Conservation (phyloP, 441 rosid genomes). For the California macrophylla region DNA sequence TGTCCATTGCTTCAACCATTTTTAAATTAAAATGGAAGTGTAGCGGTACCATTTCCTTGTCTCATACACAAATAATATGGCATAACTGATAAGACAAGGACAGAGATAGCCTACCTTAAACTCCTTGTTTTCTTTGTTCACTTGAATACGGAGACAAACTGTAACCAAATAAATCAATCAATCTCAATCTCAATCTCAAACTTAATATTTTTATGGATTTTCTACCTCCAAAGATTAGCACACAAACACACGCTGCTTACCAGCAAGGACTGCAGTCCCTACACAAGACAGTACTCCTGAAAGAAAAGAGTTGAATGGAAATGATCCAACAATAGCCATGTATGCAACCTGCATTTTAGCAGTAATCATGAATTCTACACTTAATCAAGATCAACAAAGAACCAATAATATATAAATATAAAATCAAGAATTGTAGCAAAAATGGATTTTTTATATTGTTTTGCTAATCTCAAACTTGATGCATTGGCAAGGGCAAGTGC, state of each 20-base stretch:
- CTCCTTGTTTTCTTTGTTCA: slow-evolving; percentile 95
- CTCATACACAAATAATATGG: not conserved
- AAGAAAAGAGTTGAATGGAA: slow-evolving; percentile 90
- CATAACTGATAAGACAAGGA: not conserved
- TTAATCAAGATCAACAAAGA: not conserved
- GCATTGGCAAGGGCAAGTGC: not conserved
- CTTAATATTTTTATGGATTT: not conserved
- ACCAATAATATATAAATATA: not conserved
- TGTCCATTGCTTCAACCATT: not conserved
- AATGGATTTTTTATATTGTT: not conserved
- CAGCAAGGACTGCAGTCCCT: slow-evolving; percentile 93
- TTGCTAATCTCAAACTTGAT: not conserved
- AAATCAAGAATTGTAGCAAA: not conserved
- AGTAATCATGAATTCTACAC: slow-evolving; percentile 1
- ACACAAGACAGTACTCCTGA: slow-evolving; percentile 86
- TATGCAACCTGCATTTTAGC: slow-evolving; percentile 51
- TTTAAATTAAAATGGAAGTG: not conserved
- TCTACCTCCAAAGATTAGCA: not conserved
- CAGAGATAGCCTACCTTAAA: slow-evolving; percentile 51
- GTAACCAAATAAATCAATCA: slow-evolving; percentile 14
- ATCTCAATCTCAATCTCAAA: slow-evolving; percentile 11
- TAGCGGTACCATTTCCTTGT: not conserved
- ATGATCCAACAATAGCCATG: slow-evolving; percentile 89
- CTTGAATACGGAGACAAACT: slow-evolving; percentile 96
- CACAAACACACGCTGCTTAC: slow-evolving; percentile 30